Evolutionary conservation across 352 stramenopile species (phyloP).

Genomic region (Phytopythium cucurbitacearum): DNA sequence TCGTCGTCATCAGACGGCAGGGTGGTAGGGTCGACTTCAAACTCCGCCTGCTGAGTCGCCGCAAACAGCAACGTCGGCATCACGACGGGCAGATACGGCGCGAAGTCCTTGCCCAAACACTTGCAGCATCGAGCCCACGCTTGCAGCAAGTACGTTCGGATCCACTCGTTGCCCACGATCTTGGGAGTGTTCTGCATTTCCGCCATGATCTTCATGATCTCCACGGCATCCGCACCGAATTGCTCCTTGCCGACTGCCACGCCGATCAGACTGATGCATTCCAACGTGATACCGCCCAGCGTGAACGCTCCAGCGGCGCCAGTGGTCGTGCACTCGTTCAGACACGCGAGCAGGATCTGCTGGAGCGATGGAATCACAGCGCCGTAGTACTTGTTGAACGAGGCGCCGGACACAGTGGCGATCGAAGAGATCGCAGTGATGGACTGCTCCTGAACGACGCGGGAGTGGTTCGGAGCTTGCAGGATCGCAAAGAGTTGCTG

Average conservation of each 20-base stretch:
- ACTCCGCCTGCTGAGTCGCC: conserved; percentile 77
- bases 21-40: conserved; percentile 67
- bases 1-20: conserved; percentile 54
- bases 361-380: conserved; percentile 73
- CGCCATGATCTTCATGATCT: conserved; percentile 83
- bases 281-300: conserved; percentile 79
- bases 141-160: conserved; percentile 79
- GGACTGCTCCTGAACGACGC: conserved; percentile 73
- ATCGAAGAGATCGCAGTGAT: conserved; percentile 82
- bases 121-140: conserved; percentile 75
- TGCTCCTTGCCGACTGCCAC: conserved; percentile 67
- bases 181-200: conserved; percentile 81
- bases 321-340: conserved; percentile 47
- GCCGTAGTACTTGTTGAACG: conserved; percentile 72
- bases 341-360: conserved; percentile 57
- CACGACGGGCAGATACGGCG: conserved; percentile 68
- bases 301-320: conserved; percentile 56
- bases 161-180: conserved; percentile 78
- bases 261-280: conserved; percentile 81
- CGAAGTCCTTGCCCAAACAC: conserved; percentile 76
- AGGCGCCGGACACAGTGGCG: conserved; percentile 52
- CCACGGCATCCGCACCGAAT: conserved; percentile 62
- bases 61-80: conserved; percentile 80
- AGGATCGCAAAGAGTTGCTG: conserved; percentile 64
- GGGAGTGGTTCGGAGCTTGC: conserved; percentile 24